Evolutionary conservation across 2,329 filamentous ascomycete species (phyloP), one percentile per base, ranked within the genome.

Genomic region (Colletotrichum endophyticum): DNA sequence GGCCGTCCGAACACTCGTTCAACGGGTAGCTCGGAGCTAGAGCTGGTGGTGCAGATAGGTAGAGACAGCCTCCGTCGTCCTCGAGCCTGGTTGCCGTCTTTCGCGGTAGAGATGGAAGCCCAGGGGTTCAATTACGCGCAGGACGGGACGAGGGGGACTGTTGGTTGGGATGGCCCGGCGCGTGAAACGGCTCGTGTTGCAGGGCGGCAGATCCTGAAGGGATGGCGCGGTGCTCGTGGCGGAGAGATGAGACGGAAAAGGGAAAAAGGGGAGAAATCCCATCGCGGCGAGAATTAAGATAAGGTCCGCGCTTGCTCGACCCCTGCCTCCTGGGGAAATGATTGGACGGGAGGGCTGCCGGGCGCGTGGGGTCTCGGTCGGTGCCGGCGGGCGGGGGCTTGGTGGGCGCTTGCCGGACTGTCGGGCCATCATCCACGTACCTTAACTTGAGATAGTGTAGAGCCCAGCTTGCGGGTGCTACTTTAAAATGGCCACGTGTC

Each of bases 161-260:
- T 70, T 68, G 75, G 67, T 57, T 49, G 72, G 56, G 74, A 70
- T 49, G 67, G 56, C 70, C 36, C 39, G 62, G 53, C 36, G 49
- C 49, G 66, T 78, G 77, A 78, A 78, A 78, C 77, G 36, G 49
- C 44, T 69, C 28, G 70, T 56, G 76, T 78, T 73, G 69, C 77
- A 76, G 30, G 57, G 36, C 64, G 61, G 66, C 66, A 77, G 69
- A 57, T 73, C 36, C 34, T 78, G 72, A 70, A 76, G 76, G 69
- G 75, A 71, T 78, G 72, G 77, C 70, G 76, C 70, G 72, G 70
- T 67, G 39, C 32, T 70, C 66, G 66, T 34, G 66, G 73, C 62
- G 73, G 59, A 19, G 71, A 74, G 57, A 74, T 76, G 63, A 73
- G 76, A 74, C 69, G 77, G 69, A 64, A 53, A 53, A 22, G 22